Evolutionary conservation across 2,329 filamentous ascomycete genomes (phyloP), one percentile per base, ranked within the genome.

Genomic region (Fusarium sp.): DNA sequence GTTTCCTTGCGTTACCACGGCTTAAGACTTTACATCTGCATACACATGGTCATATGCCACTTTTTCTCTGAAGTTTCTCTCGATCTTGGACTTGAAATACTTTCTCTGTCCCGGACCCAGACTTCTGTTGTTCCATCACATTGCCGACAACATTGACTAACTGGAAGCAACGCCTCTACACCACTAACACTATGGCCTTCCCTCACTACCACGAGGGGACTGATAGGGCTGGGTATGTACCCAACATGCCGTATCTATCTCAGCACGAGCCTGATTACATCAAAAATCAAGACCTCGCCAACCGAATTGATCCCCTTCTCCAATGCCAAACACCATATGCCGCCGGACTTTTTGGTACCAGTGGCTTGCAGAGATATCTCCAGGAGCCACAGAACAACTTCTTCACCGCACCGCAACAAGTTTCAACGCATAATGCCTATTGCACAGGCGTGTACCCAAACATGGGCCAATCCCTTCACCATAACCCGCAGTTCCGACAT

Each of bases 311-410:
- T 40, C 68, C 68, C 32, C 46, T 40, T 47, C 68, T 71, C 29
- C 63, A 61, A 49, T 43, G 32, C n/a, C 20, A 43, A 8, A 15
- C 52, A 32, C 30, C 27, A 20, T 57, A 42, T 43, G 38, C 54
- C 29, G 22, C n/a, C 22, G 32, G 47, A 16, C 43, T 45, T 18
- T 20, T 42, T 22, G 44, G 49, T 24, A 44, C 34, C 47, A 61
- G 43, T 25, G 44, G 59, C 29, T 68, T 71, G 56, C 73, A 72
- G 42, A 66, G 63, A 55, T 75, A 53, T 18, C 57, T 74, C 2
- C 62, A 62, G 15, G 73, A 70, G 29, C 49, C 53, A 12, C 53
- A 65, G 20, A 29, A 15, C n/a, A 51, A 22, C 30, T 59, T 56
- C 40, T 63, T 66, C 27, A 42, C 27, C 14, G 51, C 59, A 43